Conservation (phyloP, 1,284 basidiomycete genomes). For the Rhodotorula mucilaginosa region DNA sequence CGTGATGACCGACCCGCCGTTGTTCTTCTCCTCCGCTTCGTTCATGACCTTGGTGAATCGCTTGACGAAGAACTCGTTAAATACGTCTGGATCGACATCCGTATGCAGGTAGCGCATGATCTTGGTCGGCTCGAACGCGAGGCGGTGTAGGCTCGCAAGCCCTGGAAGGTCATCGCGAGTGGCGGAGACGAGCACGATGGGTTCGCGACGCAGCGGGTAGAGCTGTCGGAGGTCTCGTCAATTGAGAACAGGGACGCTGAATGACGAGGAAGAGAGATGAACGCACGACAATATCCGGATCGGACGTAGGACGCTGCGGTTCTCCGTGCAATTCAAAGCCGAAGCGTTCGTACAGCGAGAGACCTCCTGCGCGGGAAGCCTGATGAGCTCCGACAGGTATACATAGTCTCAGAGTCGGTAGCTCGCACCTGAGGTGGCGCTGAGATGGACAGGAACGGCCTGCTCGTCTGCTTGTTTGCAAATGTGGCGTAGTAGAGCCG, state of each 20-base stretch:
- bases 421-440: background rate
- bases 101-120: background rate
- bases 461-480: too few species aligned
- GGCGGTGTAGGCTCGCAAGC: background rate
- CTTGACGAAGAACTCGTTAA: background rate
- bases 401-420: background rate
- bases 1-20: background rate
- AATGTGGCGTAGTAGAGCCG: too few species aligned
- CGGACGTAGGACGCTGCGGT: background rate
- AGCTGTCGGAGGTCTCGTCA: background rate
- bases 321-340: background rate
- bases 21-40: slow-evolving; percentile 1
- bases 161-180: background rate
- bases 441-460: background rate
- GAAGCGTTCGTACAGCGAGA: slow-evolving; percentile 3
- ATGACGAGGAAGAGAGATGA: background rate
- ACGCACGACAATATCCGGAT: slow-evolving; percentile 6
- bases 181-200: background rate
- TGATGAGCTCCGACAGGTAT: too few species aligned
- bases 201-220: slow-evolving; percentile 6
- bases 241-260: background rate
- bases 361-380: background rate
- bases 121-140: background rate
- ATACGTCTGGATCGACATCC: background rate
- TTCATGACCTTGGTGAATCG: background rate